These are phyloP conservation scores for Microascus cirrosus DNA, from an alignment of 2,329 filamentous ascomycete genomes.

Conservation along the genomic window DNA sequence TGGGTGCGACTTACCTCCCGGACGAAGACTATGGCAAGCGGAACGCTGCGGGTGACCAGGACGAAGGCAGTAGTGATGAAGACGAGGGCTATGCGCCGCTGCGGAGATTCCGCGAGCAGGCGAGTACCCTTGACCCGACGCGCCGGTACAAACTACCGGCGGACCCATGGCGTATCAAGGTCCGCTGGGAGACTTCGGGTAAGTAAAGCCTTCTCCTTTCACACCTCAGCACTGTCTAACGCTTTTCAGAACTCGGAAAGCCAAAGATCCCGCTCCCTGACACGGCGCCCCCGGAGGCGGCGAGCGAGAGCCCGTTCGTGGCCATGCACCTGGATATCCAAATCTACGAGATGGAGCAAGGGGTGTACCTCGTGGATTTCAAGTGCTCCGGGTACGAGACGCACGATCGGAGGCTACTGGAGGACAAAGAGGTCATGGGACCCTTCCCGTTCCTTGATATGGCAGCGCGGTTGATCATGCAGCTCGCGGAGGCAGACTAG, in stretches of 20 bases:
- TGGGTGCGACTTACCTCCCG: constrained; percentile 79
- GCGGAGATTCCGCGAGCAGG: constrained; percentile 20
- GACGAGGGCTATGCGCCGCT: constrained; percentile 22
- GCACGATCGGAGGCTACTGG: constrained; percentile 58
- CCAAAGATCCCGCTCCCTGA: not conserved
- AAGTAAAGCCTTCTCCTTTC: constrained; percentile 22
- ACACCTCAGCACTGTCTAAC: not conserved
- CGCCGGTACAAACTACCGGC: constrained; percentile 75
- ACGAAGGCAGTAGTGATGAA: constrained; percentile 29
- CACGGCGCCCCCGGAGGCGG: not conserved
- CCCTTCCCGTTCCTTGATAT: constrained; percentile 95
- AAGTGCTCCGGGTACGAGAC: constrained; percentile 96
- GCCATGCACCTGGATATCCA: constrained; percentile 94
- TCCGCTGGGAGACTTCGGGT: constrained; percentile 78
- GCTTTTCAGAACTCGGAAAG: not conserved
- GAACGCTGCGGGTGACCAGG: constrained; percentile 27
- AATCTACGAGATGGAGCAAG: constrained; percentile 84
- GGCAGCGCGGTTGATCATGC: constrained; percentile 83
- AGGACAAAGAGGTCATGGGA: constrained; percentile 91
- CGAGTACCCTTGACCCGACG: constrained; percentile 35
- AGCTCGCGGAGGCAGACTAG: constrained; percentile 64
- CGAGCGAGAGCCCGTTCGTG: constrained; percentile 36
- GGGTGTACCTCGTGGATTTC: constrained; percentile 94
- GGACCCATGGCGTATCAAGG: constrained; percentile 89
- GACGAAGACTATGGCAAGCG: constrained; percentile 47